Evolutionary conservation across 2,329 filamentous ascomycete genomes (phyloP).

Genomic region (Teratosphaeria pseudoeucalypti): DNA sequence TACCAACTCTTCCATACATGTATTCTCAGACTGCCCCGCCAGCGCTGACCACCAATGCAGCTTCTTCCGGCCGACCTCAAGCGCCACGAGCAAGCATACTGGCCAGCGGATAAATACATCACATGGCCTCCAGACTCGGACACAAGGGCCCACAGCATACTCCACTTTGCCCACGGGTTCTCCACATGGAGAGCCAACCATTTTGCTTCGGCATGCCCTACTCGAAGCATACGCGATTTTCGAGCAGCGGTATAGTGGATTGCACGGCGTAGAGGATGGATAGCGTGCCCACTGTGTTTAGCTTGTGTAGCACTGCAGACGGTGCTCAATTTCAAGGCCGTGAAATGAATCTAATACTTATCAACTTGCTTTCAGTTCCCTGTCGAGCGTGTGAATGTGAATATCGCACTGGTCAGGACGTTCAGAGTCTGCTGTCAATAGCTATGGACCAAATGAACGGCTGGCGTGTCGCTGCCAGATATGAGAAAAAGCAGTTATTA

Average conservation of each 20-base stretch:
- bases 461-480: slow-evolving; percentile 21
- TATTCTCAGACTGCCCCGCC: no score
- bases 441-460: background rate
- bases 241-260: background rate
- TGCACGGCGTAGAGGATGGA: background rate
- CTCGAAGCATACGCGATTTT: background rate
- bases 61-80: no score
- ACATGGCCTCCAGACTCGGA: background rate
- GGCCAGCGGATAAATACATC: background rate
- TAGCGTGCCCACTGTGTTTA: background rate
- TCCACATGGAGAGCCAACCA: background rate
- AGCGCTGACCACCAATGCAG: no score
- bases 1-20: no score
- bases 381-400: background rate
- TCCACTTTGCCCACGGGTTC: background rate
- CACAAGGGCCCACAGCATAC: background rate
- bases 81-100: background rate
- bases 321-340: background rate
- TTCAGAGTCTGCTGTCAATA: background rate
- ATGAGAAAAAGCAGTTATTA: slow-evolving; percentile 47
- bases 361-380: background rate
- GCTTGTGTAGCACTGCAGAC: background rate
- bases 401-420: background rate
- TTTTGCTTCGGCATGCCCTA: background rate
- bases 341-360: background rate